Percentiles rank a stretch among this genome's conserved stretches.
These are phyloP conservation scores for Lepidium didymum DNA, from an alignment of 345 rosid species.

Conservation along the genomic window DNA sequence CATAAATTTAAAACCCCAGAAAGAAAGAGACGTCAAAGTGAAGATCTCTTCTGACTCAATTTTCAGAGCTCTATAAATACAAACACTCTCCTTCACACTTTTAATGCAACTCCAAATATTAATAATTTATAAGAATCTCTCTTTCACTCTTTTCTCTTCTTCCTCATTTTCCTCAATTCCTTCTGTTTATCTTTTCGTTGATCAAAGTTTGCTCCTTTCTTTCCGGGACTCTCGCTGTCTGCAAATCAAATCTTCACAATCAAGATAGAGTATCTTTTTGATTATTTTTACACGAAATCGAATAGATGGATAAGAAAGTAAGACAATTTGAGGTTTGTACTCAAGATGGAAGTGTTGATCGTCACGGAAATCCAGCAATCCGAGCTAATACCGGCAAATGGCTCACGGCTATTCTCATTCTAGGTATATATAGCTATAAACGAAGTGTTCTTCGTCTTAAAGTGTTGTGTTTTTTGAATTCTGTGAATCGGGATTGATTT, in stretches of 20 bases:
- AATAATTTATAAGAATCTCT: neutral
- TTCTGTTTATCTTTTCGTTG: neutral
- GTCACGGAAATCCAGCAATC: slow-evolving; percentile 67
- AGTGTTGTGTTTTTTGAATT: neutral
- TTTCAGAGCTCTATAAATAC: slow-evolving; percentile 20
- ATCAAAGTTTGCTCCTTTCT: neutral
- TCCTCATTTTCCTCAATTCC: neutral
- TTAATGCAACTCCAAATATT: slow-evolving; percentile 11
- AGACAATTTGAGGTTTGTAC: slow-evolving; percentile 40
- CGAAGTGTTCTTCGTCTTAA: neutral
- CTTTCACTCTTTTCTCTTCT: slow-evolving; percentile 17
- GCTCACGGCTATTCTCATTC: slow-evolving; percentile 67
- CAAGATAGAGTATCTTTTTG: slow-evolving; percentile 15
- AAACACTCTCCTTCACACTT: slow-evolving; percentile 21
- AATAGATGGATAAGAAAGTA: slow-evolving; percentile 30
- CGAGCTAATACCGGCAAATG: slow-evolving; percentile 68
- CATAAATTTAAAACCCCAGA: neutral
- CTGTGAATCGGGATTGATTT: neutral
- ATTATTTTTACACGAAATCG: slow-evolving; percentile 3
- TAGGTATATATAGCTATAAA: slow-evolving; percentile 32
- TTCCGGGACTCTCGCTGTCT: neutral
- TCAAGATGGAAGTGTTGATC: slow-evolving; percentile 73
- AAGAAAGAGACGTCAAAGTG: slow-evolving; percentile 29
- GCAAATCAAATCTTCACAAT: neutral
- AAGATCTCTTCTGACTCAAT: slow-evolving; percentile 15